A percentile compares a stretch with the other conserved stretches of the same genome.
Evolutionary conservation across 495 filamentous ascomycete species (phyloP).

Genomic region (Choiromyces venosus): DNA sequence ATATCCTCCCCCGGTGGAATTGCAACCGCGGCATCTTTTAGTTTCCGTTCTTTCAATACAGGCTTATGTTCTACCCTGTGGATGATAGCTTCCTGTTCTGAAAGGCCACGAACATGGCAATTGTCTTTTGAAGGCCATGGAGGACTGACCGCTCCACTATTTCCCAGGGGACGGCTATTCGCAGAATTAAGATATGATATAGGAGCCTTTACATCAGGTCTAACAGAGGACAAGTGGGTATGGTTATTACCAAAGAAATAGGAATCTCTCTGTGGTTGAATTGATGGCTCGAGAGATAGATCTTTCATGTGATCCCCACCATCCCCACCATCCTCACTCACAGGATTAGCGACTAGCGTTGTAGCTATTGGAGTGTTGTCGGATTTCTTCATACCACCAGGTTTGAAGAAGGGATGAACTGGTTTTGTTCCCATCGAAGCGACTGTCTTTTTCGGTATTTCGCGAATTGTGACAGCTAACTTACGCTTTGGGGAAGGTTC

Average conservation of each 20-base stretch:
- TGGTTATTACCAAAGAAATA: conserved; percentile 5
- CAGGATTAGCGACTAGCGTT: conserved; percentile 19
- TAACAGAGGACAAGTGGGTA: conserved; percentile 13
- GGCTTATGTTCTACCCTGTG: neutral
- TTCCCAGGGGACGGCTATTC: conserved; percentile 49
- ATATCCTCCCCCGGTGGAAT: conserved; percentile 26
- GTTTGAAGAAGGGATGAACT: conserved; percentile 74
- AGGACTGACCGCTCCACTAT: conserved; percentile 57
- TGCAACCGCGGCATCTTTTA: conserved; percentile 26
- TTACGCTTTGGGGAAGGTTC: conserved; percentile 2
- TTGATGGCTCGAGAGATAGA: conserved; percentile 42
- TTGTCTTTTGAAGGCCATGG: conserved; percentile 67
- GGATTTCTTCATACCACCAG: conserved; percentile 31
- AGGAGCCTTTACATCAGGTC: neutral
- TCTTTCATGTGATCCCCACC: conserved; percentile 25
- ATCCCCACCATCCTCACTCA: conserved; percentile 22
- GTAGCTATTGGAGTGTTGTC: conserved; percentile 6
- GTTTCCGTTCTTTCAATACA: conserved; percentile 18
- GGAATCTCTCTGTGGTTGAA: conserved; percentile 31
- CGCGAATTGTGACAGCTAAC: conserved; percentile 19
- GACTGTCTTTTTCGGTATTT: conserved; percentile 33
- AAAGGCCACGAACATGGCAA: conserved; percentile 53
- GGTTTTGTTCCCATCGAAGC: conserved; percentile 50
- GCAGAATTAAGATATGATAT: conserved; percentile 14
- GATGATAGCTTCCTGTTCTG: neutral